Evolutionary conservation across 495 filamentous ascomycete species (phyloP), one percentile per base, ranked within the genome.

Genomic region (Hypomontagnella submonticulosa): DNA sequence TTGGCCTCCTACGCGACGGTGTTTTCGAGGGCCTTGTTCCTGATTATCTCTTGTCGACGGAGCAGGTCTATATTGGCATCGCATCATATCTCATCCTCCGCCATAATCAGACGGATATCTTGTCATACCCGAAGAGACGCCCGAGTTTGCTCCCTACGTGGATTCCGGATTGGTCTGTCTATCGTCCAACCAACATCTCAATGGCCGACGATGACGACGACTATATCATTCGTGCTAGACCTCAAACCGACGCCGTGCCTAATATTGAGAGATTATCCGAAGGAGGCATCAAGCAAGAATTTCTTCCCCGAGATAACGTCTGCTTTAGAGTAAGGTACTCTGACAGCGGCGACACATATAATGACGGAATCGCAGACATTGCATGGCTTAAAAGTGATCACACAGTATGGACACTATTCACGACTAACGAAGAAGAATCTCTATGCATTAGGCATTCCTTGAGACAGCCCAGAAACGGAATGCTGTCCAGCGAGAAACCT

Each of bases 121-220:
- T 52, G 5, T 36, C 33, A 13, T 23, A 37, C 12, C 32, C 8
- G 1, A 36, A 40, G 38, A 12, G 18, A 2, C 49, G 13, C 12
- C 12, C 33, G 3, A 15, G 30, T 20, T 16, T 13, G 11, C 34
- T 52, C 12, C 49, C 49, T 19, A 37, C 49, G 10, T 52, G 49
- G 49, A 34, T 52, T 16, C 49, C 49, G 20, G 49, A 52, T 40
- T 52, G 49, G 49, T 48, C 44, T 9, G 9, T 48, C n/a, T 33
- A 48, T 15, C 44, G 44, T 10, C 7, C 44, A 13, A 19, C 40
- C n/a, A 43, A 16, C 3, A 43, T 43, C 40, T 8, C 16, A 43
- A 15, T 9, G 4, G 16, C 6, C 15, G 12, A 43, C n/a, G 11
- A 43, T 19, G 40, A 43, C n/a, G 6, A 8, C 40, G 23, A 27